Base-by-base conservation (phyloP, 2,329 filamentous ascomycete species). In the Arthrobotrys sinensis region DNA sequence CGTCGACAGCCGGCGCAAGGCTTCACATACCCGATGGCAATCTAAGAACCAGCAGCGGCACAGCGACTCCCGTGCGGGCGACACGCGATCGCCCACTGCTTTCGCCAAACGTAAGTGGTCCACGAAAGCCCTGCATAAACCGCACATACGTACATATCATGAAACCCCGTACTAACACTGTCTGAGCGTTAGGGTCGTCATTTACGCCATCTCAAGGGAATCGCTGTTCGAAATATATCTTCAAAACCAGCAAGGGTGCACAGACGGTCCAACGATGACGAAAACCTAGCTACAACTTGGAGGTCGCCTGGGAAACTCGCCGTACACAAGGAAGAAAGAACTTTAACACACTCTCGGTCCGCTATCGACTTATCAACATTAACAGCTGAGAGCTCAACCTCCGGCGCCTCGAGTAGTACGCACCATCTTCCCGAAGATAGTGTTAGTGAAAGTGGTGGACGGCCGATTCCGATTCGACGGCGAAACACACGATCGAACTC, bases 141-240 rank as follows among this genome's bases (percentile, higher is more conserved):
- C 24, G 32, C 43, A 28, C 53, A 57, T 48, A 24, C 21, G 21
- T n/a, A 6, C 34, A 16, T 19, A 21, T 52, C 14, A 10, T 36
- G 19, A 24, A 32, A 8, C n/a, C 32, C 14, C 6, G 24, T 11
- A 64, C 43, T 65, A 60, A 64, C 2, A 24, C n/a, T 14, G n/a
- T 11, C 2, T 3, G 5, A 5, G 4, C 43, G 43, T n/a, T 14
- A 80, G 80, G 80, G 80, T 45, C 70, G 80, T 5, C 80, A 80
- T 72, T 53, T 81, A 38, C 80, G 80, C 48, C 80, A 81, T 48
- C 53, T 81, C 34, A 81, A 66, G 19, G 79, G 80, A 34, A 80
- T 81, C 50, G 79, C 68, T 28, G 62, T 81, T 24, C 78, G 78
- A 69, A 78, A 76, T 24, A 43, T 78, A 57, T 57, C 79, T 10